A percentile compares a stretch with the other conserved stretches of the same genome.
phyloP scores from a whole-genome alignment of 305 asterid genomes.

The Caryopteris hybrid region DNA sequence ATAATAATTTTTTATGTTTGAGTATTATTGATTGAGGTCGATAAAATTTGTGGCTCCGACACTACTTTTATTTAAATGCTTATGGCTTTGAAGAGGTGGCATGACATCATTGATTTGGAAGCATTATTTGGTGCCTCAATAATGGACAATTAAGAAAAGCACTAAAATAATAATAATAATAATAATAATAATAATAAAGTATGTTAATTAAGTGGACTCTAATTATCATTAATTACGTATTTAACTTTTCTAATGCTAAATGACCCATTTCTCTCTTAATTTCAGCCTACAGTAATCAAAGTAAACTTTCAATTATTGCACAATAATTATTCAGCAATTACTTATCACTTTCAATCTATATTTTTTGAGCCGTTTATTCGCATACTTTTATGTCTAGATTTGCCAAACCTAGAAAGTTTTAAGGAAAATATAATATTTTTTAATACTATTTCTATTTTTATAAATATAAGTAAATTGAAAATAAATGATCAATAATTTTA shows the following conservation, averaged over 20 bases:
- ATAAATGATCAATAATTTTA: too few relatives aligned
- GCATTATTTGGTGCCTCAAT: too few relatives aligned
- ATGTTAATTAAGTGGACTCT: neutral
- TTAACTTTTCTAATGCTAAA: slow-evolving; percentile 1
- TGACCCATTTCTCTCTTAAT: neutral
- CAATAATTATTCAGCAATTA: slow-evolving; percentile 16
- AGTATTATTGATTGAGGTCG: too few relatives aligned
- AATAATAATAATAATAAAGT: too few relatives aligned
- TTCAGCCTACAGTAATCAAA: neutral
- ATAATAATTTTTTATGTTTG: too few relatives aligned
- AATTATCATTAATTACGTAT: slow-evolving; percentile 1
- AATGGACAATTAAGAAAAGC: too few relatives aligned
- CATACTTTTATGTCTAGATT: slow-evolving; percentile 13
- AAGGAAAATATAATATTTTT: neutral
- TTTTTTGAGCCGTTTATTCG: slow-evolving; percentile 13
- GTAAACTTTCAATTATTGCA: slow-evolving; percentile 21
- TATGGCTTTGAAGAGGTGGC: too few relatives aligned
- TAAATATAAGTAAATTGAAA: neutral
- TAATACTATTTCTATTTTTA: neutral
- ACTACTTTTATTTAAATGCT: too few relatives aligned
- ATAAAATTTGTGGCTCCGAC: too few relatives aligned
- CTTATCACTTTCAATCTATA: slow-evolving; percentile 11
- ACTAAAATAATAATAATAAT: too few relatives aligned
- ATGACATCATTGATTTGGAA: too few relatives aligned
- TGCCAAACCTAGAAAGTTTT: slow-evolving; percentile 32